Evolutionary conservation across 2,329 filamentous ascomycete species (phyloP), one percentile per base, ranked within the genome.

Genomic region (Stemphylium beticola): DNA sequence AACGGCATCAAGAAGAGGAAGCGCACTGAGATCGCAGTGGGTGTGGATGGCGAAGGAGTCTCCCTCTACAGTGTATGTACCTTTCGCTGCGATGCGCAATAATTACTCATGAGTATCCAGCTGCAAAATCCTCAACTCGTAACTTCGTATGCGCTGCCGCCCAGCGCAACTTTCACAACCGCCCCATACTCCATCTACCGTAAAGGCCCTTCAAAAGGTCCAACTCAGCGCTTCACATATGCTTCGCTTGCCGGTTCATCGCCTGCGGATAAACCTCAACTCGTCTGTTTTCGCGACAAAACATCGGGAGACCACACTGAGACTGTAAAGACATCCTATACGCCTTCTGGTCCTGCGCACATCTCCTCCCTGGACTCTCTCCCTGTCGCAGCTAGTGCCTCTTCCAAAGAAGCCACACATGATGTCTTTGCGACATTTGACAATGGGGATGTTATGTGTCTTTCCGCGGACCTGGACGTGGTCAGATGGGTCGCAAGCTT

Each of bases 141-240:
- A 15, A 82, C 83, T 31, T 87, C 85, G 14, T 86, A 87, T 69
- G 83, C 85, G 46, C 76, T 87, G 14, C 84, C 85, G 32, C 85
- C 85, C 24, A 81, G 85, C 65, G 81, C 83, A 20, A 79, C 77
- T 14, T 83, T 87, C 67, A 78, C 80, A 49, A 82, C 83, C 47
- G 77, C 82, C 31, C 85, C 85, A 47, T 85, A 79, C 66, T 87
- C 85, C 20, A 77, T 86, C 39, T 82, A 84, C 68, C 76, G 78
- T 58, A 83, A 82, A 67, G 69, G 77, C 39, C 66, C 73, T 26
- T 77, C 77, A 29, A 77, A 75, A 32, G 72, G 73, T 10, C 64
- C 71, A 3, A 75, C 81, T 1, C 80, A 79, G 51, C 79, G 85
- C 64, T 81, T 81, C 48, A 87, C 85, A 17, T 87, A 85, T 66